A percentile compares a stretch with the other conserved stretches of the same genome.
Evolutionary conservation across 2,329 filamentous ascomycete species (phyloP).

Genomic region (Neoascochyta sp.): DNA sequence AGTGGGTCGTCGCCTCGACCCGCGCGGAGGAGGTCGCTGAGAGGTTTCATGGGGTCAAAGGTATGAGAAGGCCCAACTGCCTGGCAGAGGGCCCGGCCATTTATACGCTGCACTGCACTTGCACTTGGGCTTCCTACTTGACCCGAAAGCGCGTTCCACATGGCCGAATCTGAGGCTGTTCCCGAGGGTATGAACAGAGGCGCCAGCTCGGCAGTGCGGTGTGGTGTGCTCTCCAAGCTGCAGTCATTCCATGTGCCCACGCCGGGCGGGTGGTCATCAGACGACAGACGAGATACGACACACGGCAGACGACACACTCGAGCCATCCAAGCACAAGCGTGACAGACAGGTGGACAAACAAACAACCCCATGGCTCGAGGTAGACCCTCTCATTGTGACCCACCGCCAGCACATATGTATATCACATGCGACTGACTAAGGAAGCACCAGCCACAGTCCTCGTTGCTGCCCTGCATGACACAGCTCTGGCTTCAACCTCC

Average conservation of each 20-base stretch:
- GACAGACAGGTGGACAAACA: too few relatives aligned
- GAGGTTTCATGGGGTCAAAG: conserved; percentile 17
- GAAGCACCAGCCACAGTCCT: conserved; percentile 24
- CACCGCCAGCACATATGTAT: conserved; percentile 19
- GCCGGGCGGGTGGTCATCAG: too few relatives aligned
- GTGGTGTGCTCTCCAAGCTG: too few relatives aligned
- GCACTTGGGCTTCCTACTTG: conserved; percentile 19
- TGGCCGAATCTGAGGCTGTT: conserved; percentile 15
- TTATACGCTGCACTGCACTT: conserved; percentile 20
- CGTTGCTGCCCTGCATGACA: conserved; percentile 16
- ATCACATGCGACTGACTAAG: conserved; percentile 16
- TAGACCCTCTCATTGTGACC: too few relatives aligned
- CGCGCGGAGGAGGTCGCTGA: conserved; percentile 13
- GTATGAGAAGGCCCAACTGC: conserved; percentile 12
- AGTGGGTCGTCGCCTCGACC: too few relatives aligned
- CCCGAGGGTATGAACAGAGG: too few relatives aligned
- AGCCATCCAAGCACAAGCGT: too few relatives aligned
- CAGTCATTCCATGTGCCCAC: too few relatives aligned
- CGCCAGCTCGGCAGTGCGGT: too few relatives aligned
- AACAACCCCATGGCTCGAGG: too few relatives aligned
- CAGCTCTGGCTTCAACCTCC: conserved; percentile 11
- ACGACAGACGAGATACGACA: too few relatives aligned
- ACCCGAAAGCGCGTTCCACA: conserved; percentile 22
- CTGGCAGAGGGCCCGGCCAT: conserved; percentile 15
- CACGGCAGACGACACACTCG: too few relatives aligned